These are phyloP conservation scores for Trametes versicolor DNA, from an alignment of 1,284 basidiomycete species.

Conservation along the genomic window DNA sequence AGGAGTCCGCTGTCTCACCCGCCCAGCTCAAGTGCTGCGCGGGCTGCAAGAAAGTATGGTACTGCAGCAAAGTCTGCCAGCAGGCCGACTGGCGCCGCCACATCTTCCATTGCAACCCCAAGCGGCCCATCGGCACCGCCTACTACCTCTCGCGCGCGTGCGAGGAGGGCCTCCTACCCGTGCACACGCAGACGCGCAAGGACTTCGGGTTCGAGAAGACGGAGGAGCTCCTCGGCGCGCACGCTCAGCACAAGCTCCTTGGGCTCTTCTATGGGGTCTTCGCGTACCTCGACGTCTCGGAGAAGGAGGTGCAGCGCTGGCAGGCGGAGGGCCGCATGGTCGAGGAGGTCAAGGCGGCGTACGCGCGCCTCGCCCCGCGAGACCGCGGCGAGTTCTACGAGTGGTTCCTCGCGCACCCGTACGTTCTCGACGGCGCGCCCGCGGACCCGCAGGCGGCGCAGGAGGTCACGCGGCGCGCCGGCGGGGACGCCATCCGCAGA, in stretches of 20 bases:
- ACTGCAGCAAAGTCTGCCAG: constrained; percentile 42
- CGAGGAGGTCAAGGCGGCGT: neutral
- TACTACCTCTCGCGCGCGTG: constrained; percentile 44
- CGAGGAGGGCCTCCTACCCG: constrained; percentile 39
- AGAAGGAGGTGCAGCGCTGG: neutral
- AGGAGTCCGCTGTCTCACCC: neutral
- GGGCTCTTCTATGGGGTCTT: neutral
- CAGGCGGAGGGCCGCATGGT: neutral
- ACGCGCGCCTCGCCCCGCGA: neutral
- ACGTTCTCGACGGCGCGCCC: neutral
- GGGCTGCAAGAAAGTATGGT: constrained; percentile 1
- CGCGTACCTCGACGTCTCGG: neutral
- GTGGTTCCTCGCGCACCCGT: neutral
- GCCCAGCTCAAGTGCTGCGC: constrained; percentile 11
- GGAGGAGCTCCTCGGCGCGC: neutral
- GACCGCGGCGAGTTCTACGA: neutral
- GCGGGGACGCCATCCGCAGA: neutral
- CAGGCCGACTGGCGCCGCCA: constrained; percentile 42
- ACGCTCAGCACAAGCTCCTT: neutral
- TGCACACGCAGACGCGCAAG: constrained; percentile 28
- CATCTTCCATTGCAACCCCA: constrained; percentile 48
- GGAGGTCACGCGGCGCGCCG: neutral
- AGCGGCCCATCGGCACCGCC: constrained; percentile 43
- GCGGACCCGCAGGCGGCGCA: neutral
- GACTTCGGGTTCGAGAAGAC: neutral